Conservation (phyloP, 225 moss, liverwort and hornwort genomes). For the Neckera pumila region DNA sequence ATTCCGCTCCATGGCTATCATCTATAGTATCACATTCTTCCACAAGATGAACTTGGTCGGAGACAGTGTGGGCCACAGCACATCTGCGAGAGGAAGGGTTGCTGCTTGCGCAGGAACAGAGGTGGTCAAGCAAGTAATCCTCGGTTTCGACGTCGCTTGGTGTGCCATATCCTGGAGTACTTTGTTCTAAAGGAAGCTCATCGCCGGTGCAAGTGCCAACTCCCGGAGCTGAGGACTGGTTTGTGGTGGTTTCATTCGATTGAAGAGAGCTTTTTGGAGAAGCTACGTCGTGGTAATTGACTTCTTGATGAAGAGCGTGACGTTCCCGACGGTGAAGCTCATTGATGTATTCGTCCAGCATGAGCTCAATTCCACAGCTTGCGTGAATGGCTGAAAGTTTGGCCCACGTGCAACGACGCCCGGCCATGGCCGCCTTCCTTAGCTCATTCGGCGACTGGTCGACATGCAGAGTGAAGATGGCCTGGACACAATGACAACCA, state of each 20-base stretch:
- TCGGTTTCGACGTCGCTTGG: conserved; percentile 28
- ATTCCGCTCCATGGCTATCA: not conserved
- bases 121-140: conserved; percentile 35
- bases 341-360: conserved; percentile 74
- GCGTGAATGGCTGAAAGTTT: conserved; percentile 81
- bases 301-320: conserved; percentile 10
- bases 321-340: conserved; percentile 51
- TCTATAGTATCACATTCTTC: conserved; percentile 6
- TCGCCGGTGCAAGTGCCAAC: not conserved
- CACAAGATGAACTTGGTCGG: conserved; percentile 1
- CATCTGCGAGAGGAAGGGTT: conserved; percentile 10
- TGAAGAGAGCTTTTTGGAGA: not conserved
- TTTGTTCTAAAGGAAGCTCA: conserved; percentile 3
- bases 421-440: conserved; percentile 73
- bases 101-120: conserved; percentile 14
- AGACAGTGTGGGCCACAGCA: not conserved
- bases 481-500: conserved; percentile 3
- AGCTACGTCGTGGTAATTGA: not conserved
- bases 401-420: conserved; percentile 83
- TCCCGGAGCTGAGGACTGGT: not conserved
- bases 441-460: conserved; percentile 36
- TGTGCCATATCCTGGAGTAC: not conserved
- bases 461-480: conserved; percentile 4
- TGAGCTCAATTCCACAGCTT: conserved; percentile 79
- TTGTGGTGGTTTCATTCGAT: not conserved